Percentiles rank a stretch among this genome's conserved stretches.
Evolutionary conservation across 2,329 filamentous ascomycete genomes (phyloP).

Genomic region (Colletotrichum somersetense): DNA sequence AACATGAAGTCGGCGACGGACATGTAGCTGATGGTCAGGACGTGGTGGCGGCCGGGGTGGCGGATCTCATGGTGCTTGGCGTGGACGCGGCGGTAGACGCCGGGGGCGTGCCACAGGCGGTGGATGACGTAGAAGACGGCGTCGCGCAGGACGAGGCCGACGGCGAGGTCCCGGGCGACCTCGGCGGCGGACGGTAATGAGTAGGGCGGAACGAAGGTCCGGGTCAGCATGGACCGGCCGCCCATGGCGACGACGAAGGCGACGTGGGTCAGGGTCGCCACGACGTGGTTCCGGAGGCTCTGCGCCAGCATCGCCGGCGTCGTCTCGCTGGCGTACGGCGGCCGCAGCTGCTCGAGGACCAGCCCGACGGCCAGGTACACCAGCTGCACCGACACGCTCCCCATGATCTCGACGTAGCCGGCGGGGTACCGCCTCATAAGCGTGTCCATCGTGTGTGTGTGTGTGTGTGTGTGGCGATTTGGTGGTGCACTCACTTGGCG

Average conservation of each 20-base stretch:
- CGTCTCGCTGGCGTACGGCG: slow-evolving; percentile 10
- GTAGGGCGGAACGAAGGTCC: not conserved
- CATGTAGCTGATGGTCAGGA: slow-evolving; percentile 25
- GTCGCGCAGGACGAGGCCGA: slow-evolving; percentile 11
- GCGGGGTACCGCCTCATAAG: slow-evolving; percentile 3
- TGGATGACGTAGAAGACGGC: slow-evolving; percentile 10
- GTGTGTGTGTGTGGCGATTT: not conserved
- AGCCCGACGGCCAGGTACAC: slow-evolving; percentile 6
- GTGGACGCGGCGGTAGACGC: slow-evolving; percentile 7
- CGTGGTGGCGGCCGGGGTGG: slow-evolving; percentile 4
- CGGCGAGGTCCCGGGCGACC: not conserved
- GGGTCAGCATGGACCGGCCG: slow-evolving; percentile 1
- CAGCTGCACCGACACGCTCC: slow-evolving; percentile 8
- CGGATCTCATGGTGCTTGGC: slow-evolving; percentile 24
- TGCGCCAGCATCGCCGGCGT: not conserved
- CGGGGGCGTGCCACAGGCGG: slow-evolving; percentile 7
- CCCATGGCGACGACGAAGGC: not conserved
- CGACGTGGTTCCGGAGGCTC: slow-evolving; percentile 16
- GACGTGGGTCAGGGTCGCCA: slow-evolving; percentile 5
- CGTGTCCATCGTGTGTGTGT: not conserved
- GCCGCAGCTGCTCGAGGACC: not conserved
- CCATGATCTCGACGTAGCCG: slow-evolving; percentile 16
- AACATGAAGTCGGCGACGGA: slow-evolving; percentile 14
- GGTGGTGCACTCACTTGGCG: not conserved
- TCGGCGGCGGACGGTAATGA: not conserved